Evolutionary conservation across 1,284 basidiomycete species (phyloP).

Genomic region (Ustilago hordei): DNA sequence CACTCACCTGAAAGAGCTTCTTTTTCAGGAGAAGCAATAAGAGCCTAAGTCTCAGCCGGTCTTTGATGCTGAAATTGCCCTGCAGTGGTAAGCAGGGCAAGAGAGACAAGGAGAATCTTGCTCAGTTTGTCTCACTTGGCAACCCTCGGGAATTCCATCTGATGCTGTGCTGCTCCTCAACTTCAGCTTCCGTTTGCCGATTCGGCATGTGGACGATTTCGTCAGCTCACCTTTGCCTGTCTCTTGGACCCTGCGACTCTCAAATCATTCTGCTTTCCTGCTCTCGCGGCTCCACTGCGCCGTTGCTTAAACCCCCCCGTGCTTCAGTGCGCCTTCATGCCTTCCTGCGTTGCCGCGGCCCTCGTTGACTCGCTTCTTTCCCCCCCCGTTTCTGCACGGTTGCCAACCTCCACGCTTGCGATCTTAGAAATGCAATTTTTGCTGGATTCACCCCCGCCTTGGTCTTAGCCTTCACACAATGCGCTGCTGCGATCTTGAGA

Average conservation of each 20-base stretch:
- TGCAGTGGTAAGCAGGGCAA: neutral
- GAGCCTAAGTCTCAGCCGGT: no score
- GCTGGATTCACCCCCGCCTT: neutral
- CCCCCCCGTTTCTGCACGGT: neutral
- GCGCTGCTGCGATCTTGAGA: neutral
- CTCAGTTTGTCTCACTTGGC: constrained; percentile 1
- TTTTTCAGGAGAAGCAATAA: neutral
- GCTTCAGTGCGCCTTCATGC: neutral
- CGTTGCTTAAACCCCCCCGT: neutral
- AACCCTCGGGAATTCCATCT: constrained; percentile 3
- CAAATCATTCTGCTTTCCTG: neutral
- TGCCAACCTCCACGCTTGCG: constrained; percentile 18
- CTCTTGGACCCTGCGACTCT: constrained; percentile 1
- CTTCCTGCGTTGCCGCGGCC: neutral
- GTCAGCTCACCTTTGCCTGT: neutral
- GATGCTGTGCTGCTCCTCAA: neutral
- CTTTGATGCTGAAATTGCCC: no score
- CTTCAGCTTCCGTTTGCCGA: neutral
- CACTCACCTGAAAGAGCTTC: neutral
- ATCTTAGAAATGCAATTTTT: neutral
- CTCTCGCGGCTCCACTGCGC: neutral
- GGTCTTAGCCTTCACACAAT: neutral
- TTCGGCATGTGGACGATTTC: constrained; percentile 1
- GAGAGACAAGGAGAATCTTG: neutral
- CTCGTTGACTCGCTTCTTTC: neutral